A percentile compares a stretch with the other conserved stretches of the same genome.
Conservation (phyloP, 2,329 filamentous ascomycete species). For the Xylaria sp. region DNA sequence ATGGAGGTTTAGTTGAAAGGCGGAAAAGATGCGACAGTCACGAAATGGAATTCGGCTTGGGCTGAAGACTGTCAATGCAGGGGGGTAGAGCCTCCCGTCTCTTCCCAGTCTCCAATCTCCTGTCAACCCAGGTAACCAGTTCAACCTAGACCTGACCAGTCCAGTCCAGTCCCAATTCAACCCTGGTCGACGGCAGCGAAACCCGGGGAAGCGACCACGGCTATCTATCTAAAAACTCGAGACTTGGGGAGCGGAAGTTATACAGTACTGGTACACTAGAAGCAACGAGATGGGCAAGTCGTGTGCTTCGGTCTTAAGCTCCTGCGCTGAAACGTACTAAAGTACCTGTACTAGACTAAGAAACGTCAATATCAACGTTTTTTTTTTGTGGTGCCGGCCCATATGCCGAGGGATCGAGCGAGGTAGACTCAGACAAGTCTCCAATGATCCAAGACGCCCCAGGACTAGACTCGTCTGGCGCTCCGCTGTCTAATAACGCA, state of each 20-base stretch:
- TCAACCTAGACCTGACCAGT: slow-evolving; percentile 9
- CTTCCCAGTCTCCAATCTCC: slow-evolving; percentile 34
- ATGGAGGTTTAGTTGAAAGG: slow-evolving; percentile 24
- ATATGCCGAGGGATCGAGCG: slow-evolving; percentile 33
- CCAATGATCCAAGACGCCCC: slow-evolving; percentile 35
- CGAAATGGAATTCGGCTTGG: slow-evolving; percentile 24
- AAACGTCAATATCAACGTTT: slow-evolving; percentile 33
- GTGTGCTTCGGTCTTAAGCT: slow-evolving; percentile 21
- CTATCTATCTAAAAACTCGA: slow-evolving; percentile 7
- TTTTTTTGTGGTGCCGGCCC: slow-evolving; percentile 34
- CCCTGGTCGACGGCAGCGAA: slow-evolving; percentile 26
- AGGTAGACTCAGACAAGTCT: slow-evolving; percentile 30
- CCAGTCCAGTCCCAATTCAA: slow-evolving; percentile 15
- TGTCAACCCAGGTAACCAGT: slow-evolving; percentile 11
- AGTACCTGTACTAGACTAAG: slow-evolving; percentile 29
- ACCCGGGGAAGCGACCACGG: slow-evolving; percentile 18
- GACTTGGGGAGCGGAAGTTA: not conserved
- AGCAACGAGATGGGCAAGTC: slow-evolving; percentile 11
- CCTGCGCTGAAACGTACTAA: slow-evolving; percentile 21
- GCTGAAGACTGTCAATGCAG: slow-evolving; percentile 30
- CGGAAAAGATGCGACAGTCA: slow-evolving; percentile 28
- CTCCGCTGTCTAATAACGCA: slow-evolving; percentile 25
- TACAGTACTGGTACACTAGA: slow-evolving; percentile 2
- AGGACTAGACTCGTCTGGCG: slow-evolving; percentile 29
- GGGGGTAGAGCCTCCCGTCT: slow-evolving; percentile 33